These are phyloP conservation scores for Lachnellula subtilissima DNA, from an alignment of 2,329 filamentous ascomycete species.

Conservation along the genomic window DNA sequence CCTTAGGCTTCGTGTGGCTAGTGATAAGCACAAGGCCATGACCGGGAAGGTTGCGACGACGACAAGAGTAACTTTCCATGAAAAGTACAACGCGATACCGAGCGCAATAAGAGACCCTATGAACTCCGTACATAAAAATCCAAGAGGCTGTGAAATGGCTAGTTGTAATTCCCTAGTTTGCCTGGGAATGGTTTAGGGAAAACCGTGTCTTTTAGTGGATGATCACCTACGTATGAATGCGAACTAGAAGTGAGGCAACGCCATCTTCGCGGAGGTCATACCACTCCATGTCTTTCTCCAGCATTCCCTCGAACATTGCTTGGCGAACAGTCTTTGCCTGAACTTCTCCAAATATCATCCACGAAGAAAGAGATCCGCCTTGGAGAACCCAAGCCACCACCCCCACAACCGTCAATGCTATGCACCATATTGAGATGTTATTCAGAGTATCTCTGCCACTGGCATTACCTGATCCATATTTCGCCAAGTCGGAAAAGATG, in stretches of 20 bases:
- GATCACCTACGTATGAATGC: constrained; percentile 64
- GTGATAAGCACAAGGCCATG: constrained; percentile 53
- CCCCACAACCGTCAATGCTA: constrained; percentile 61
- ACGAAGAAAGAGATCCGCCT: constrained; percentile 61
- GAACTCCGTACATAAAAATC: constrained; percentile 59
- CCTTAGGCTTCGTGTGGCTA: constrained; percentile 58
- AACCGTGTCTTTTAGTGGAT: neutral
- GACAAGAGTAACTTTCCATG: constrained; percentile 79
- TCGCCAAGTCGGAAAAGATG: constrained; percentile 67
- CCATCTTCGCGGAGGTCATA: constrained; percentile 72
- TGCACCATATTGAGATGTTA: constrained; percentile 54
- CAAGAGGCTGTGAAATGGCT: constrained; percentile 74
- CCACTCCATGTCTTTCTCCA: constrained; percentile 75
- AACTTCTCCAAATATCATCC: constrained; percentile 75
- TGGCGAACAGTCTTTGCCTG: constrained; percentile 65
- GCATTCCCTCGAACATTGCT: constrained; percentile 60
- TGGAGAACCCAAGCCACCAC: constrained; percentile 62
- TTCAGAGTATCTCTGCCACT: constrained; percentile 47
- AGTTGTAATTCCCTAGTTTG: constrained; percentile 78
- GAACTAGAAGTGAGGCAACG: constrained; percentile 63
- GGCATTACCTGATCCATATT: constrained; percentile 54
- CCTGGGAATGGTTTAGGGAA: constrained; percentile 42
- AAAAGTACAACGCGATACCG: constrained; percentile 68
- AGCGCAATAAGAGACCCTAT: constrained; percentile 64
- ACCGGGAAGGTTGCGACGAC: constrained; percentile 70